phyloP scores from a whole-genome alignment of 2,329 filamentous ascomycete genomes.

The Pyrenophora seminiperda region DNA sequence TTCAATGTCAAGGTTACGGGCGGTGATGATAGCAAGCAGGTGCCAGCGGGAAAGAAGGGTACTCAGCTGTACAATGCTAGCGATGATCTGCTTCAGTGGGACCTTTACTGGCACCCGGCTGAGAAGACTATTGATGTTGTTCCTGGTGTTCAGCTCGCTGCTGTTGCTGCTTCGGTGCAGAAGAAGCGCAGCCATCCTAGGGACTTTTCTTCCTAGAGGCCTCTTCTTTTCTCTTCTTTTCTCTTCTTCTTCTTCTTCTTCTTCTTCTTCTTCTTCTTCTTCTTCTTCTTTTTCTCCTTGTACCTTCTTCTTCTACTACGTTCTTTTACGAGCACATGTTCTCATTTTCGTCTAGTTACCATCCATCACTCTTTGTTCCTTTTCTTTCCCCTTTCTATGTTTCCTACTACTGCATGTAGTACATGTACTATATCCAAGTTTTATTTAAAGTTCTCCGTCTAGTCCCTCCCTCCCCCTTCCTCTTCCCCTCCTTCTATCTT shows the following conservation, averaged over 20 bases:
- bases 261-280: no score
- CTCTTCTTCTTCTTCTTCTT: neutral
- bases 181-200: slow-evolving; percentile 29
- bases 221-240: neutral
- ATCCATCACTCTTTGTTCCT: no score
- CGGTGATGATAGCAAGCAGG: slow-evolving; percentile 30
- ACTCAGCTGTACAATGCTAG: slow-evolving; percentile 36
- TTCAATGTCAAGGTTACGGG: slow-evolving; percentile 44
- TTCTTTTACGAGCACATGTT: no score
- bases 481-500: no score
- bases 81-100: slow-evolving; percentile 37
- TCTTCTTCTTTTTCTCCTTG: no score
- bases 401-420: no score
- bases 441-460: no score
- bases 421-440: no score
- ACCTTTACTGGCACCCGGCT: slow-evolving; percentile 40
- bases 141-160: slow-evolving; percentile 32
- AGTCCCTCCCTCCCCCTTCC: no score
- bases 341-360: no score
- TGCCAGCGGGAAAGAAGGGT: slow-evolving; percentile 37
- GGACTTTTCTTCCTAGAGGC: slow-evolving; percentile 33
- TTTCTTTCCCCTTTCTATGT: no score
- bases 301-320: no score
- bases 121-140: slow-evolving; percentile 28
- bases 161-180: slow-evolving; percentile 17